Evolutionary conservation across 352 stramenopile species (phyloP).

Genomic region (Phytophthora idaei): DNA sequence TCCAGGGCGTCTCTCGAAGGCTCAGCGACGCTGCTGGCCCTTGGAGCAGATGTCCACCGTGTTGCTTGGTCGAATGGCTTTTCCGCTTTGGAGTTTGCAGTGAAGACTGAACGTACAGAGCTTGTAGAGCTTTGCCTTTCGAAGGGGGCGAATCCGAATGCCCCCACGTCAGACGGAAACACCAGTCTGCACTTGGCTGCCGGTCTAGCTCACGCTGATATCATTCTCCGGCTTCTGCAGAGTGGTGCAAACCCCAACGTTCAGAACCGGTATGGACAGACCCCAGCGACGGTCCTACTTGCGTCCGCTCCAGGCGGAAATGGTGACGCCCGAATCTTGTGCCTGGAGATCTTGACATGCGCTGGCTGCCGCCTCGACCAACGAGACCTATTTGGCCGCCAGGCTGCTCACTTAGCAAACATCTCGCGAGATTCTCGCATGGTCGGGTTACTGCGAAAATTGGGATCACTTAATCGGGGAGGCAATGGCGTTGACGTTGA

Average conservation of each 20-base stretch:
- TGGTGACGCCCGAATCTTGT: conserved; percentile 41
- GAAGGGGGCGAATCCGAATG: conserved; percentile 71
- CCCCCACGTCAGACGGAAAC: conserved; percentile 61
- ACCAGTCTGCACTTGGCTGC: conserved; percentile 80
- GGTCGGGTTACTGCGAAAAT: conserved; percentile 38
- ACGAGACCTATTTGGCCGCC: conserved; percentile 69
- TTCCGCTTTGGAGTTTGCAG: conserved; percentile 69
- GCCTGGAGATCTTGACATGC: conserved; percentile 57
- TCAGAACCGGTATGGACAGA: conserved; percentile 78
- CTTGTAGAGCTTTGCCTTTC: conserved; percentile 75
- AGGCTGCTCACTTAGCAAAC: conserved; percentile 58
- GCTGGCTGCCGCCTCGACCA: conserved; percentile 55
- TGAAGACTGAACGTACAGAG: conserved; percentile 42
- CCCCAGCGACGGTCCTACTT: conserved; percentile 59
- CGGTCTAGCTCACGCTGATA: conserved; percentile 40
- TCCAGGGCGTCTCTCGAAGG: conserved; percentile 65
- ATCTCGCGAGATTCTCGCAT: conserved; percentile 48
- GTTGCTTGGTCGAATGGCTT: conserved; percentile 82
- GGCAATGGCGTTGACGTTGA: conserved; percentile 44
- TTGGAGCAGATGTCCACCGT: conserved; percentile 67
- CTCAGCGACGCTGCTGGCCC: conserved; percentile 64
- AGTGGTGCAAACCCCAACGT: conserved; percentile 60
- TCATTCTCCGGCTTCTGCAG: conserved; percentile 63
- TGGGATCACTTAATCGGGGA: conserved; percentile 25
- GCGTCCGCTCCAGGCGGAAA: conserved; percentile 25